These are phyloP conservation scores for Myxozyma vanderwaltii DNA, from an alignment of 805 yeast genomes.

Conservation along the genomic window DNA sequence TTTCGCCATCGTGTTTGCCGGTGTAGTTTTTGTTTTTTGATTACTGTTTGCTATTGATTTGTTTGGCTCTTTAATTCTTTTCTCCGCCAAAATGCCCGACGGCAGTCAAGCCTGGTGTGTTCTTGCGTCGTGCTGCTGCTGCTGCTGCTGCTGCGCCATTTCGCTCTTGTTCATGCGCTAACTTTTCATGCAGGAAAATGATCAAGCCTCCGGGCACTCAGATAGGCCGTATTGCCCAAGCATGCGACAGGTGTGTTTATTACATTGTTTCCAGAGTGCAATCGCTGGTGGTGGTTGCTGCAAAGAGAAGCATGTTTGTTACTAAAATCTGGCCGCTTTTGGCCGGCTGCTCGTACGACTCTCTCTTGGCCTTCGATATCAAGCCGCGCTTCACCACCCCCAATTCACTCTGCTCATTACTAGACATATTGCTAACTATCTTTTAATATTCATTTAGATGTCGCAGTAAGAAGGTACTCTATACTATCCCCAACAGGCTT, in stretches of 20 bases:
- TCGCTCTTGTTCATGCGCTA: not conserved
- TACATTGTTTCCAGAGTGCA: not conserved
- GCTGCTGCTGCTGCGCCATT: too few relatives aligned
- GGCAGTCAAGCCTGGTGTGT: slow-evolving; percentile 46
- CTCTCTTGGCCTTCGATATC: too few relatives aligned
- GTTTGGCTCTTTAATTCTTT: not conserved
- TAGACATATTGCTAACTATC: not conserved
- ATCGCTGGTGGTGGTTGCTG: too few relatives aligned
- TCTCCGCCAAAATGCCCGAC: slow-evolving; percentile 42
- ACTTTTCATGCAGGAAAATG: slow-evolving; percentile 46
- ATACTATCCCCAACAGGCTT: not conserved
- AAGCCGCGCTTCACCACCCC: too few relatives aligned
- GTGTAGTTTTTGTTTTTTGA: not conserved
- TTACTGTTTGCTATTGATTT: not conserved
- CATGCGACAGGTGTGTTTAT: slow-evolving; percentile 74
- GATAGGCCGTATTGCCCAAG: slow-evolving; percentile 77
- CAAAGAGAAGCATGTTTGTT: too few relatives aligned
- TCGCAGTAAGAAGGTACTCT: slow-evolving; percentile 30
- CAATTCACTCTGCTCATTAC: too few relatives aligned
- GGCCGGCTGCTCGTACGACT: too few relatives aligned
- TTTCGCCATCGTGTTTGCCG: not conserved
- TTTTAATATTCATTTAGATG: slow-evolving; percentile 21
- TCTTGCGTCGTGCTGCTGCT: not conserved
- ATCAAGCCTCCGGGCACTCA: slow-evolving; percentile 70
- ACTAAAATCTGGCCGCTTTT: too few relatives aligned